Conservation (phyloP, 257 asterid genomes). For the Nicotiana paniculata region DNA sequence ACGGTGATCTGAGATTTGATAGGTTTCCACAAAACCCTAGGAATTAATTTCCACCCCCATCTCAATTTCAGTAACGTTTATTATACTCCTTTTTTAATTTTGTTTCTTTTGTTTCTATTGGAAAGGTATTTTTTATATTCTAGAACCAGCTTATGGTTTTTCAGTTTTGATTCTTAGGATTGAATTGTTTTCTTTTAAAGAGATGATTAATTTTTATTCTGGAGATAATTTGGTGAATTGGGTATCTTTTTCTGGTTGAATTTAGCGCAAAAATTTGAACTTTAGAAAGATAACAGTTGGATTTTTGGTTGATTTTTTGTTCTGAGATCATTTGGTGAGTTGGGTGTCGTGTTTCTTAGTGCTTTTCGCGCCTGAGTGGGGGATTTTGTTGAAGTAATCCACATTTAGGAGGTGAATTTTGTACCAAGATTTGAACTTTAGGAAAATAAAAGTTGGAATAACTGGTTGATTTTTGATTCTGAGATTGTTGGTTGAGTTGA, state of each 20-base stretch:
- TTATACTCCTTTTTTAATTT: background rate
- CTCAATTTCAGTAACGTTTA: slow-evolving; percentile 9
- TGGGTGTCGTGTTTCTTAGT: background rate
- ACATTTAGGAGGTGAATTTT: background rate
- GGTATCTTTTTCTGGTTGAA: background rate
- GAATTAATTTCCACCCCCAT: background rate
- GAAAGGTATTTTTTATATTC: background rate
- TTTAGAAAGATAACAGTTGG: background rate
- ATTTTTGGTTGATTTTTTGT: background rate
- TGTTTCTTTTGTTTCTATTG: background rate
- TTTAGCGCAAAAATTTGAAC: slow-evolving; percentile 6
- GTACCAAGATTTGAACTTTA: background rate
- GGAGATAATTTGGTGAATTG: background rate
- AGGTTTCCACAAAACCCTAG: slow-evolving; percentile 1
- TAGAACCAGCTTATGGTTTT: background rate
- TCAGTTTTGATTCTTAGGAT: background rate
- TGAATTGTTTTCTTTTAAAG: background rate
- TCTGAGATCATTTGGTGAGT: slow-evolving; percentile 3
- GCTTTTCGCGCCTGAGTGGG: background rate
- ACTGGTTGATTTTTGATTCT: background rate
- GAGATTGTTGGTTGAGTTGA: slow-evolving; percentile 3
- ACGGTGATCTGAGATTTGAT: slow-evolving; percentile 15
- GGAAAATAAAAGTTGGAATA: background rate
- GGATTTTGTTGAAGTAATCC: background rate
- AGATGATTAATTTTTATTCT: background rate